Conservation (phyloP, 306 rosid genomes). For the Boehmeria nivea region DNA sequence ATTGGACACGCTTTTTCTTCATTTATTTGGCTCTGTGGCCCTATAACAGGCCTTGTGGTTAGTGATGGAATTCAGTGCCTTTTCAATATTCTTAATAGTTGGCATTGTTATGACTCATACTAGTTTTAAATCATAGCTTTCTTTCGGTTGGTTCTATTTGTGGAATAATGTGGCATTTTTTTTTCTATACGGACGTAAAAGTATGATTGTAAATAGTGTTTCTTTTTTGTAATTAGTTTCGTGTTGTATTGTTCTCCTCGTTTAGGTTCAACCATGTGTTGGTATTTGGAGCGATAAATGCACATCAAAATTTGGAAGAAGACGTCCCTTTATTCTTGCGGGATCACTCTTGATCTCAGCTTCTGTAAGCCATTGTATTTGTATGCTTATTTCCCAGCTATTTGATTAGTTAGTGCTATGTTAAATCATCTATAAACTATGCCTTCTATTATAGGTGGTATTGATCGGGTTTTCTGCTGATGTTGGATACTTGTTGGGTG, state of each 20-base stretch:
- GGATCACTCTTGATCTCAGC: constrained; percentile 79
- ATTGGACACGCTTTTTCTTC: constrained; percentile 97
- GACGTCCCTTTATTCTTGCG: constrained; percentile 94
- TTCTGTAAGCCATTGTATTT: constrained; percentile 53
- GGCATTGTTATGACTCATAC: too few species aligned
- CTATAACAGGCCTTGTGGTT: constrained; percentile 99
- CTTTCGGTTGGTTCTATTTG: too few species aligned
- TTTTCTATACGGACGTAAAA: too few species aligned
- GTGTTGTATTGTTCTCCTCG: not conserved
- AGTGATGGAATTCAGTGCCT: constrained; percentile 23
- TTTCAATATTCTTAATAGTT: constrained; percentile 1
- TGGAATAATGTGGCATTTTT: too few species aligned
- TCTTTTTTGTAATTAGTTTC: not conserved
- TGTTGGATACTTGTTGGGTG: constrained; percentile 87
- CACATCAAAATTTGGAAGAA: constrained; percentile 80
- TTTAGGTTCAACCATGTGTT: constrained; percentile 77
- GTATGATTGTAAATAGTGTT: not conserved
- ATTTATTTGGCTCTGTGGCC: constrained; percentile 99
- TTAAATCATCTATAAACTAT: constrained; percentile 35
- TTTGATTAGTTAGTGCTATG: not conserved
- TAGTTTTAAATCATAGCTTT: too few species aligned
- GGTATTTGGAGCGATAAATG: constrained; percentile 99
- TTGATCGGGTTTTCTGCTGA: constrained; percentile 96
- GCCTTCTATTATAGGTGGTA: constrained; percentile 66
- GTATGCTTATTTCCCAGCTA: constrained; percentile 12